These are phyloP conservation scores for Colletotrichum tropicicola DNA, from an alignment of 2,329 filamentous ascomycete genomes.

Conservation along the genomic window DNA sequence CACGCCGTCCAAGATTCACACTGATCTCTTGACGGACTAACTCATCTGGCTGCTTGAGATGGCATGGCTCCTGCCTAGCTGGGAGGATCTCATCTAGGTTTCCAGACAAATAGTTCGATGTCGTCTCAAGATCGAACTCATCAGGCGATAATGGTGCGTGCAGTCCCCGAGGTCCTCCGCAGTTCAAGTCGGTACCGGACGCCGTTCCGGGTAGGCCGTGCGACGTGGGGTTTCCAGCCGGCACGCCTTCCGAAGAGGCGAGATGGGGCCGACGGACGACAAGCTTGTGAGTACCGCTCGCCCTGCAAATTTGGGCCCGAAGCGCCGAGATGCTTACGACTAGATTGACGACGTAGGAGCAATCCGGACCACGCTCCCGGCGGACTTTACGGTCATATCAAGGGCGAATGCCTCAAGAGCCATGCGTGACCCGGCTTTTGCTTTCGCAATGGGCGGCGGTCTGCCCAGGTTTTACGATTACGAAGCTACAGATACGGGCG, in stretches of 20 bases:
- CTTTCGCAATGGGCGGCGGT: too few relatives aligned
- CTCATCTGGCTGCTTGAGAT: background rate
- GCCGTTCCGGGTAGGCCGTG: slow-evolving; percentile 1
- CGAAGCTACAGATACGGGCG: background rate
- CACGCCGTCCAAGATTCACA: too few relatives aligned
- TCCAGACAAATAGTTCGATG: background rate
- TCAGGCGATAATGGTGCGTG: background rate
- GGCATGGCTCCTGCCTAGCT: background rate
- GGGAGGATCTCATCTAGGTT: background rate
- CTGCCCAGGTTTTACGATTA: background rate
- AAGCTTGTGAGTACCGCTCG: too few relatives aligned
- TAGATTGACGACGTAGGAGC: too few relatives aligned
- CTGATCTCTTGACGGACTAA: background rate
- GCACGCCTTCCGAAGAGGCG: background rate
- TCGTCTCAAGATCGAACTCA: background rate
- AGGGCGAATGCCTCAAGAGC: too few relatives aligned
- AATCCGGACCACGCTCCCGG: too few relatives aligned
- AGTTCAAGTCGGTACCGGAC: background rate
- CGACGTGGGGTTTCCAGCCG: background rate
- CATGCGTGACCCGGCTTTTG: too few relatives aligned
- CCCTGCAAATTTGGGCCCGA: background rate
- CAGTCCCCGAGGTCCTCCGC: background rate
- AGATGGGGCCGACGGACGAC: background rate
- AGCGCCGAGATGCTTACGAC: background rate
- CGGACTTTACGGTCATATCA: background rate